Evolutionary conservation across 2,329 filamentous ascomycete species (phyloP), one percentile per base, ranked within the genome.

Genomic region (Bimuria novae-zelandiae): DNA sequence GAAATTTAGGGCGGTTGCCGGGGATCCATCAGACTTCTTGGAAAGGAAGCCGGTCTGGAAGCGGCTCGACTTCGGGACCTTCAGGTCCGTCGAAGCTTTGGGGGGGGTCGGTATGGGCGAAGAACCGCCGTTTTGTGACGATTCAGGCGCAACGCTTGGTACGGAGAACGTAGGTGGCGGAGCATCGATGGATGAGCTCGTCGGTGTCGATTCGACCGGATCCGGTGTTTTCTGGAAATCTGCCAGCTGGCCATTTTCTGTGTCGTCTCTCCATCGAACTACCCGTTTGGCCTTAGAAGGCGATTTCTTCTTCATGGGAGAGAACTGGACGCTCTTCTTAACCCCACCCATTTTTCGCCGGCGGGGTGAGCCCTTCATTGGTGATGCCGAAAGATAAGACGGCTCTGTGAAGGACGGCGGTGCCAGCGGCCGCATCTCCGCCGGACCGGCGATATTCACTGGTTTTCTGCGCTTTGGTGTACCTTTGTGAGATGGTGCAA

Each of bases 181-280:
- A 12, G 75, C 68, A 40, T 84, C 82, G 35, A 80, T 72, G 23
- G 82, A 81, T 14, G 82, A 84, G 21, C 57, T 73, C 44, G 86
- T 82, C 6, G 85, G 83, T 0, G 84, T 83, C 2, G 79, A 79
- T 14, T 83, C 79, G 7, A 82, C 73, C 68, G 87, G 89, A 71
- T 92, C 84, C 1, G 94, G 93, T 2, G 93, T 97, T 75, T 91
- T 90, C 68, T 93, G 90, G 69, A 93, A 97, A 70, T 97, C 94
- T 10, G 89, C 92, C 51, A 97, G 78, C 0, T 88, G 87, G 21
- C 92, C 92, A 46, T 93, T 86, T 67, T 95, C 89, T 2, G 88
- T 90, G 64, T 97, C 94, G 65, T 96, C 92, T 53, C 90, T 87
- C 94, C 94, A 99, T 59, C 93, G 85, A 5, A 99, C 93, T 40